Evolutionary conservation across 106 monocot species (phyloP).

Genomic region (Agapanthus africanus): DNA sequence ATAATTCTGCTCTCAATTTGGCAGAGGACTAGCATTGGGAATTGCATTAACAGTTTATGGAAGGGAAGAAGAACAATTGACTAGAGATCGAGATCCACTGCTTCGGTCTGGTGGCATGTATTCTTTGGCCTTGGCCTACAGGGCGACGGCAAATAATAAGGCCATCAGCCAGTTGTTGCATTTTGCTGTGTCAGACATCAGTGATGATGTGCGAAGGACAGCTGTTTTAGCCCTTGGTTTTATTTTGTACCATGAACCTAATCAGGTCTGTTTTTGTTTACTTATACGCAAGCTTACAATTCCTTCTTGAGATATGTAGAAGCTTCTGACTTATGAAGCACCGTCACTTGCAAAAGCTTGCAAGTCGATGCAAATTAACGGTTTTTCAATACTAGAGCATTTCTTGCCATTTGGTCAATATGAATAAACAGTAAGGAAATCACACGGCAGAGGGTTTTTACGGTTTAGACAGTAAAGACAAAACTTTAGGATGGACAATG

Average conservation of each 20-base stretch:
- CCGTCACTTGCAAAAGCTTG: too few species aligned
- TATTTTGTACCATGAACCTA: constrained; percentile 88
- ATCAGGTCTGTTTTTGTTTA: too few species aligned
- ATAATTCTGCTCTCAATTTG: too few species aligned
- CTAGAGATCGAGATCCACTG: constrained; percentile 97
- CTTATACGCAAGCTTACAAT: too few species aligned
- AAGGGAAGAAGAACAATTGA: constrained; percentile 96
- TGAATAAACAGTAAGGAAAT: too few species aligned
- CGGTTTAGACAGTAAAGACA: too few species aligned
- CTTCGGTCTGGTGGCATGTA: constrained; percentile 99
- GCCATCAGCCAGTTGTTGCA: constrained; percentile 96
- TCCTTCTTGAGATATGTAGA: too few species aligned
- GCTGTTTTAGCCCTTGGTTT: constrained; percentile 97
- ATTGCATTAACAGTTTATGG: constrained; percentile 97
- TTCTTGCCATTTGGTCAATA: too few species aligned
- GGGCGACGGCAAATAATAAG: constrained; percentile 95
- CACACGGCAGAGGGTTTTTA: too few species aligned
- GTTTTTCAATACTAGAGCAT: too few species aligned
- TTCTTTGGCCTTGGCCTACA: constrained; percentile 85
- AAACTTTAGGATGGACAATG: too few species aligned
- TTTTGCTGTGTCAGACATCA: constrained; percentile 98
- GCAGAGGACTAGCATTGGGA: constrained; percentile 67
- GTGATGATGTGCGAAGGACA: constrained; percentile 95
- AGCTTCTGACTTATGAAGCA: constrained; percentile 15
- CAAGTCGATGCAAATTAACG: too few species aligned